Evolutionary conservation across 2,329 filamentous ascomycete genomes (phyloP).

Genomic region (Fusarium vanettenii): DNA sequence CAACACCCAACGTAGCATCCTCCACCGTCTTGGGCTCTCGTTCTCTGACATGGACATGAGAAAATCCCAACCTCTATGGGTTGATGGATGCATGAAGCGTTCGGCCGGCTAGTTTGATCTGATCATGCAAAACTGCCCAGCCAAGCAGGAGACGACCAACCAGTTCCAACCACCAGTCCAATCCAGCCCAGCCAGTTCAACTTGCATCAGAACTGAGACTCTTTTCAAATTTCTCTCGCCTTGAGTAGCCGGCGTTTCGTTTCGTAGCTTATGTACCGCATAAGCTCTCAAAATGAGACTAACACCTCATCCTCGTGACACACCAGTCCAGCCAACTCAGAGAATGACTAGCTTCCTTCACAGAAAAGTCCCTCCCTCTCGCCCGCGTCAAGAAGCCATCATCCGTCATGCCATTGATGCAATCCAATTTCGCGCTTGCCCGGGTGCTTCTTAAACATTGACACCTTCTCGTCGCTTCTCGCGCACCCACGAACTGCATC

Average conservation of each 20-base stretch:
- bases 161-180: neutral
- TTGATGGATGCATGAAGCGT: neutral
- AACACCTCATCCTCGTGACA: conserved; percentile 31
- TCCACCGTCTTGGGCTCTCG: neutral
- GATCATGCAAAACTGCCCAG: conserved; percentile 21
- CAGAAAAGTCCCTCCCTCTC: conserved; percentile 5
- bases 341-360: neutral
- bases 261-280: conserved; percentile 18
- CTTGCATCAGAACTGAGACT: neutral
- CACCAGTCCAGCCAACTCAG: neutral
- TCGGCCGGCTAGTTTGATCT: neutral
- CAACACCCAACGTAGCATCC: neutral
- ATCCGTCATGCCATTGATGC: neutral
- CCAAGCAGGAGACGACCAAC: neutral
- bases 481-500: conserved; percentile 24
- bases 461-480: conserved; percentile 7
- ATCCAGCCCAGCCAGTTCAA: neutral
- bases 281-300: conserved; percentile 35
- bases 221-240: neutral
- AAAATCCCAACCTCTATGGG: neutral
- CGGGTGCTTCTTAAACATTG: neutral
- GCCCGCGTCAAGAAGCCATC: conserved; percentile 8
- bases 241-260: conserved; percentile 1
- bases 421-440: neutral
- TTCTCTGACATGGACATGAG: neutral